These are phyloP conservation scores for Pezicula carpinea DNA, from an alignment of 2,329 filamentous ascomycete genomes.

Conservation along the genomic window DNA sequence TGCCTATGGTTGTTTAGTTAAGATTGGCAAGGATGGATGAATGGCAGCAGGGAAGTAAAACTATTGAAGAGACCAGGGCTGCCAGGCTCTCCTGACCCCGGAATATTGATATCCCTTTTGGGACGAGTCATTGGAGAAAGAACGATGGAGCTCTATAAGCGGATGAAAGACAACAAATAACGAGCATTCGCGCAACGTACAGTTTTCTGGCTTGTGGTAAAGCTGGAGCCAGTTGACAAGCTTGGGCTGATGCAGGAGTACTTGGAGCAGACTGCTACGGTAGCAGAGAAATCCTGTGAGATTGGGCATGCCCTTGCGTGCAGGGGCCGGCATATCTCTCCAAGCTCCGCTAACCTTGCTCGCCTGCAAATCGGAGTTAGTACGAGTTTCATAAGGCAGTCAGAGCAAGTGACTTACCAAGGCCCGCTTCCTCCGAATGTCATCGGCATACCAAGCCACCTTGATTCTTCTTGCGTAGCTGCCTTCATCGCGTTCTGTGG, in stretches of 20 bases:
- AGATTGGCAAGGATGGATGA: background rate
- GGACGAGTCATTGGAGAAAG: too few relatives aligned
- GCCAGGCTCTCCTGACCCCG: too few relatives aligned
- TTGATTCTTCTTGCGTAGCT: conserved; percentile 6
- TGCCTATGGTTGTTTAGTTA: conserved; percentile 6
- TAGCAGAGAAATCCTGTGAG: conserved; percentile 27
- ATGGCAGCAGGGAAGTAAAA: too few relatives aligned
- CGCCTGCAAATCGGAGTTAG: conserved; percentile 14
- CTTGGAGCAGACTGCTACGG: conserved; percentile 28
- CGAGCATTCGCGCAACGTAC: conserved; percentile 10
- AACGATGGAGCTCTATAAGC: background rate
- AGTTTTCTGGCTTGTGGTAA: conserved; percentile 18
- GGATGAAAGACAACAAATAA: background rate
- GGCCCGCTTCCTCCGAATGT: conserved; percentile 1
- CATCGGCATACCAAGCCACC: conserved; percentile 4
- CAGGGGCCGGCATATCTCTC: conserved; percentile 15
- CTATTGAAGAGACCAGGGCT: too few relatives aligned
- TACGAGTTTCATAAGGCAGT: too few relatives aligned
- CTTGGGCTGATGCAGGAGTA: conserved; percentile 28
- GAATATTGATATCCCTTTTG: too few relatives aligned
- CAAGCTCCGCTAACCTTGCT: conserved; percentile 10
- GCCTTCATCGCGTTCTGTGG: conserved; percentile 1
- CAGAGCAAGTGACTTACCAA: conserved; percentile 3
- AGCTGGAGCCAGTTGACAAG: conserved; percentile 28
- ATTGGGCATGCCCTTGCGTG: conserved; percentile 25